Evolutionary conservation across 371 early-diverging fungal species (phyloP).

Genomic region (Actinomortierella ambigua): DNA sequence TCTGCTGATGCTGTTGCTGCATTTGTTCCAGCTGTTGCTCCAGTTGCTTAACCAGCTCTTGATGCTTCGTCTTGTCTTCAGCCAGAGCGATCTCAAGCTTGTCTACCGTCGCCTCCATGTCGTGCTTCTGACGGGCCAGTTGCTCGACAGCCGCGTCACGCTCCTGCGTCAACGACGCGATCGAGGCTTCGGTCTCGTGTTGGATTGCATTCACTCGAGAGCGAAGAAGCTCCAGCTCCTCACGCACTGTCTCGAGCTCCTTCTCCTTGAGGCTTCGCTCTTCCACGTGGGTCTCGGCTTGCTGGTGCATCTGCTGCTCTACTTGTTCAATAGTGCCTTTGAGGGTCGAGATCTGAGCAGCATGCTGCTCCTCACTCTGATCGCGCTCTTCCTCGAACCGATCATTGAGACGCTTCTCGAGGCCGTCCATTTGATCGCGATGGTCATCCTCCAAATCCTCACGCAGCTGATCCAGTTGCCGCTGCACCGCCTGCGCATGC

Average conservation of each 20-base stretch:
- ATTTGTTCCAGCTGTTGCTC: slow-evolving; percentile 23
- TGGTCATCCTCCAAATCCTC: no score
- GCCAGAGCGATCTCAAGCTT: slow-evolving; percentile 31
- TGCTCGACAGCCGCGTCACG: slow-evolving; percentile 31
- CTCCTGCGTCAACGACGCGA: not conserved
- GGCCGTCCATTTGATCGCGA: no score
- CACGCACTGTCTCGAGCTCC: slow-evolving; percentile 4
- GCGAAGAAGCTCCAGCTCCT: not conserved
- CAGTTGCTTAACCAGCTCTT: slow-evolving; percentile 18
- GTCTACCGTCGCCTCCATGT: slow-evolving; percentile 35
- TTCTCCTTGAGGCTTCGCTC: slow-evolving; percentile 13
- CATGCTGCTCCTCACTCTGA: no score
- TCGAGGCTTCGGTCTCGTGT: no score
- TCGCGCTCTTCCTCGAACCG: no score
- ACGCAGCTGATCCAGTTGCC: slow-evolving; percentile 4
- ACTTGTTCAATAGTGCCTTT: not conserved
- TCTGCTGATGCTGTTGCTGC: no score
- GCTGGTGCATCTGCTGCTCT: not conserved
- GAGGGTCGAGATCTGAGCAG: no score
- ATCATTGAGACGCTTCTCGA: no score
- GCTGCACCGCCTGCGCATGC: slow-evolving; percentile 13
- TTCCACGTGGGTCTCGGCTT: slow-evolving; percentile 6
- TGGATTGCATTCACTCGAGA: no score
- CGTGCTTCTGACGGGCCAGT: slow-evolving; percentile 32
- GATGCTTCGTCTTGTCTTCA: slow-evolving; percentile 26